These are phyloP conservation scores for Xylaria sp. DNA, from an alignment of 2,329 filamentous ascomycete species.

Conservation along the genomic window DNA sequence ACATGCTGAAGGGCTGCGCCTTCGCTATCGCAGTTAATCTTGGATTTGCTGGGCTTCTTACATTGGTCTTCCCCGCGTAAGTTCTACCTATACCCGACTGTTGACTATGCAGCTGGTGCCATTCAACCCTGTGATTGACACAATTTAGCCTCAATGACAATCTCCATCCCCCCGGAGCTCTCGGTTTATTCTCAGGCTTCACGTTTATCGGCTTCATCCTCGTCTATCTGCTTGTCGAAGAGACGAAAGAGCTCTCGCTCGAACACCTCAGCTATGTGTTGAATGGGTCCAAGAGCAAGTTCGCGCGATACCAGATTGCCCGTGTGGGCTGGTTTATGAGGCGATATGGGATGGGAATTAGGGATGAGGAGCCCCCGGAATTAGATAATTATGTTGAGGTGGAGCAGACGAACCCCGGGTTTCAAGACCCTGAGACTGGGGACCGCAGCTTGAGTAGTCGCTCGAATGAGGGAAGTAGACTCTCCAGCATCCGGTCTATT, in stretches of 20 bases:
- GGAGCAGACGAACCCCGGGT: neutral
- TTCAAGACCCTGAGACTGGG: neutral
- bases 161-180: constrained; percentile 7
- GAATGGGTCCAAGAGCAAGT: constrained; percentile 13
- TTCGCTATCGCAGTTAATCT: constrained; percentile 22
- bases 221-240: constrained; percentile 18
- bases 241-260: constrained; percentile 20
- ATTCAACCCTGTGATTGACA: neutral
- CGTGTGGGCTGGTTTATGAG: constrained; percentile 11
- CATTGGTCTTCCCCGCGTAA: constrained; percentile 18
- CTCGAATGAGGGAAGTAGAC: constrained; percentile 11
- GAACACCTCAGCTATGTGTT: constrained; percentile 18
- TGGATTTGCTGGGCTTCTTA: constrained; percentile 17
- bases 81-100: neutral
- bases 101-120: neutral
- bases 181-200: constrained; percentile 20
- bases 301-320: constrained; percentile 12
- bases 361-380: constrained; percentile 6
- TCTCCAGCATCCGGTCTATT: constrained; percentile 3
- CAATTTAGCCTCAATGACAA: constrained; percentile 5
- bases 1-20: constrained; percentile 16
- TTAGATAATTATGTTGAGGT: constrained; percentile 1
- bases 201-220: constrained; percentile 21
- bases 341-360: constrained; percentile 10
- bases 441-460: neutral